Evolutionary conservation across 106 monocot genomes (phyloP).

Genomic region (Dioscorea dumetorum): DNA sequence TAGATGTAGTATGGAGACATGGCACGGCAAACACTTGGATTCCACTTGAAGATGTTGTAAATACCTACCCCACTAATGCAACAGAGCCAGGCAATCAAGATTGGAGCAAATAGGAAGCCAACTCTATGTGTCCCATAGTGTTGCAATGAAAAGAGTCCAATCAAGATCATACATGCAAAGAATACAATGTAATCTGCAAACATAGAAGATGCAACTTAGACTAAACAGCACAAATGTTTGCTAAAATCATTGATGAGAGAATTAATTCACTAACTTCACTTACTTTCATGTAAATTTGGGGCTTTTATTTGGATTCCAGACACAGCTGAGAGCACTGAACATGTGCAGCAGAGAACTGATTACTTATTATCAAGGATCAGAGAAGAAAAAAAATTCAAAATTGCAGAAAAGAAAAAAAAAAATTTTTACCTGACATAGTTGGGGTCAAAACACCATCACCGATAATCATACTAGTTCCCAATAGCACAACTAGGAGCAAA

Average conservation of each 20-base stretch:
- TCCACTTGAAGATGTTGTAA: conserved; percentile 76
- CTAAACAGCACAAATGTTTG: neutral
- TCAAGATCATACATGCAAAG: conserved; percentile 47
- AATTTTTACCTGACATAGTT: conserved; percentile 66
- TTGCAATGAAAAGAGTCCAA: conserved; percentile 67
- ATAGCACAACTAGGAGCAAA: conserved; percentile 59
- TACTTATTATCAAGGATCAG: neutral
- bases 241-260: neutral
- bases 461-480: conserved; percentile 76
- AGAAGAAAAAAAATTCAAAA: neutral
- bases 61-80: conserved; percentile 56
- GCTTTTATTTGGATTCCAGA: conserved; percentile 65
- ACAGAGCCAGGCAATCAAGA: conserved; percentile 59
- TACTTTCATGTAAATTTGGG: conserved; percentile 63
- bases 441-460: conserved; percentile 81
- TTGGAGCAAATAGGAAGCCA: conserved; percentile 72
- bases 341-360: neutral
- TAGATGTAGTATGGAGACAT: conserved; percentile 67
- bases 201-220: neutral
- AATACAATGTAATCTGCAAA: conserved; percentile 48
- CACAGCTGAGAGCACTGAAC: conserved; percentile 72
- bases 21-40: conserved; percentile 45
- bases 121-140: conserved; percentile 67
- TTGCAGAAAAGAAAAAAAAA: neutral
- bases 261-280: conserved; percentile 9